Conservation (phyloP, 495 filamentous ascomycete genomes). For the Annulohypoxylon maeteangense region DNA sequence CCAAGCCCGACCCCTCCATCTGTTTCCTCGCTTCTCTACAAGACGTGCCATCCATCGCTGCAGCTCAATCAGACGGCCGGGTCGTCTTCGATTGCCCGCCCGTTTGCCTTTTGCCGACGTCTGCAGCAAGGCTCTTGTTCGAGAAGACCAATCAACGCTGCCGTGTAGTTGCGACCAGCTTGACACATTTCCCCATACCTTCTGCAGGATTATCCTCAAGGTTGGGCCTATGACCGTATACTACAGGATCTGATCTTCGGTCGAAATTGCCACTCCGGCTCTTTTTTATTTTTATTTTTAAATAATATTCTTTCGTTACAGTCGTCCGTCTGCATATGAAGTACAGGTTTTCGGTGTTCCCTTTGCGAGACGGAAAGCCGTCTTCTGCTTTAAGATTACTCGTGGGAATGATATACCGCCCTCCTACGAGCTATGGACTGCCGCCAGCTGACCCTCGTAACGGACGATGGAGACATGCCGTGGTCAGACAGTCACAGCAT, state of each 20-base stretch:
- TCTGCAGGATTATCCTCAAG: conserved; percentile 31
- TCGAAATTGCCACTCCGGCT: conserved; percentile 37
- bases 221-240: conserved; percentile 43
- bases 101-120: conserved; percentile 45
- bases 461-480: conserved; percentile 53
- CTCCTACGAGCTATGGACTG: conserved; percentile 53
- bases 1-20: conserved; percentile 50
- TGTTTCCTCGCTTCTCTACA: conserved; percentile 44
- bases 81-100: conserved; percentile 44
- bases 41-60: conserved; percentile 46
- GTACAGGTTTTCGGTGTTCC: conserved; percentile 16
- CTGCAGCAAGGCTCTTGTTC: conserved; percentile 40
- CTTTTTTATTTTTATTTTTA: conserved; percentile 17
- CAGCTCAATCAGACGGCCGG: conserved; percentile 45
- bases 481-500: conserved; percentile 59
- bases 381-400: conserved; percentile 33
- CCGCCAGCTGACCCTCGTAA: conserved; percentile 51
- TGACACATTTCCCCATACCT: conserved; percentile 39
- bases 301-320: neutral
- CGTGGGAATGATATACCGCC: conserved; percentile 40
- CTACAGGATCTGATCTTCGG: conserved; percentile 33
- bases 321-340: conserved; percentile 35
- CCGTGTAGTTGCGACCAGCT: conserved; percentile 34
- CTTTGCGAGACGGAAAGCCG: conserved; percentile 30
- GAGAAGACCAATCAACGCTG: conserved; percentile 39